A percentile compares a stretch with the other conserved stretches of the same genome.
These are phyloP conservation scores for Trichoderma aggressivum DNA, from an alignment of 2,329 filamentous ascomycete species.

Conservation along the genomic window DNA sequence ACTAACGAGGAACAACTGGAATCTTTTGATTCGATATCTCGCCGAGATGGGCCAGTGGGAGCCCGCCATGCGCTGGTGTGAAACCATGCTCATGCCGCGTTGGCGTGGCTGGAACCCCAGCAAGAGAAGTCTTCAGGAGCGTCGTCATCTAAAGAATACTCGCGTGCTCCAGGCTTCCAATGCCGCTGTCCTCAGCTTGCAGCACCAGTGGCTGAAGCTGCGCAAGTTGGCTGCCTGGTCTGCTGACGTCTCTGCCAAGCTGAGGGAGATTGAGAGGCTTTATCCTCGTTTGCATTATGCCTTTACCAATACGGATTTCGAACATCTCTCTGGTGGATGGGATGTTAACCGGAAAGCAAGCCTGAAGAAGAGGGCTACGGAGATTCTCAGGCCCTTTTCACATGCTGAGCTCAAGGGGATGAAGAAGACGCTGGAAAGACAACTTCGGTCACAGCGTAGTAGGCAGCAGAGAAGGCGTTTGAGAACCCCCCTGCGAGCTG, in stretches of 20 bases:
- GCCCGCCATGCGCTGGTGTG: constrained; percentile 71
- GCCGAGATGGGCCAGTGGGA: constrained; percentile 55
- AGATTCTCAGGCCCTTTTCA: constrained; percentile 30
- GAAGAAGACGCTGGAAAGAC: constrained; percentile 23
- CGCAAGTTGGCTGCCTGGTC: constrained; percentile 50
- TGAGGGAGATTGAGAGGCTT: constrained; percentile 37
- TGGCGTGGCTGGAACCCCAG: constrained; percentile 68
- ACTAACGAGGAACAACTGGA: constrained; percentile 77
- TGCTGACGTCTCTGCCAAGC: constrained; percentile 38
- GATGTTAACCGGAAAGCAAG: constrained; percentile 25
- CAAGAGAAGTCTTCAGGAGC: constrained; percentile 29
- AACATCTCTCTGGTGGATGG: constrained; percentile 29
- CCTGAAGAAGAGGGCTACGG: constrained; percentile 30
- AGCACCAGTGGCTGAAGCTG: constrained; percentile 49
- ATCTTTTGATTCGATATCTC: constrained; percentile 68
- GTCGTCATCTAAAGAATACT: constrained; percentile 38
- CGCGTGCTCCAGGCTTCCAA: constrained; percentile 32
- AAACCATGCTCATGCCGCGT: constrained; percentile 70
- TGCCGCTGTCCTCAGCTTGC: constrained; percentile 47
- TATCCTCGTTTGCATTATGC: constrained; percentile 43
- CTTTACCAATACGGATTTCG: constrained; percentile 34
- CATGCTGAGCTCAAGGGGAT: constrained; percentile 30
- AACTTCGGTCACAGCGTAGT: constrained; percentile 12
- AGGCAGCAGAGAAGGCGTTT: background rate
- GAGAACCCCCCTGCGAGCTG: background rate